phyloP scores from a whole-genome alignment of 2,329 filamentous ascomycete species.

The Ceratocystis ficicola region DNA sequence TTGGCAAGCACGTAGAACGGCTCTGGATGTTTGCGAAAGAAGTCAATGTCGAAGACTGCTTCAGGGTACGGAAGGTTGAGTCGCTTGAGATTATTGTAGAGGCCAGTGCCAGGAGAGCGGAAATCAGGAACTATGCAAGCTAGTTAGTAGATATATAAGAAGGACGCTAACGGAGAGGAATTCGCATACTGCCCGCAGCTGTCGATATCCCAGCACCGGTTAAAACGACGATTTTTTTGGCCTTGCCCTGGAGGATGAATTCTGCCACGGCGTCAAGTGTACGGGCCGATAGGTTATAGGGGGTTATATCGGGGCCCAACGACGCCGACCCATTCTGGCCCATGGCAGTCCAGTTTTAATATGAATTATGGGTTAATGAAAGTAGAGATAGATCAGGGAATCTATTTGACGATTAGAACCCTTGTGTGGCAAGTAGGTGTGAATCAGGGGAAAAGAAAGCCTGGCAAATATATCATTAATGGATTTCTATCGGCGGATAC shows the following conservation, averaged over 20 bases:
- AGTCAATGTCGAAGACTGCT: slow-evolving; percentile 86
- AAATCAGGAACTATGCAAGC: slow-evolving; percentile 73
- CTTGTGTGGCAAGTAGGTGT: no score
- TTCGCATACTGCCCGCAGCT: slow-evolving; percentile 46
- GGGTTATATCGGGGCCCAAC: slow-evolving; percentile 48
- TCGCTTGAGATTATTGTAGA: slow-evolving; percentile 83
- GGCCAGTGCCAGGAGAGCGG: slow-evolving; percentile 77
- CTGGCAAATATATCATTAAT: no score
- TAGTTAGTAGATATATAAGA: neutral
- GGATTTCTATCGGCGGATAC: no score
- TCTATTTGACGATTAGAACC: no score
- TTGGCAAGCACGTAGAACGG: slow-evolving; percentile 89
- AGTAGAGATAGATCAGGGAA: no score
- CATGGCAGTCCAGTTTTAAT: slow-evolving; percentile 43
- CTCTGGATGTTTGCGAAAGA: slow-evolving; percentile 70
- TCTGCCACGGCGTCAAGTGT: slow-evolving; percentile 65
- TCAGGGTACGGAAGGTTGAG: slow-evolving; percentile 80
- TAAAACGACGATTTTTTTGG: slow-evolving; percentile 68
- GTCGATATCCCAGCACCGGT: slow-evolving; percentile 84
- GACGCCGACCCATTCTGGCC: slow-evolving; percentile 68
- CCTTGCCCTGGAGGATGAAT: slow-evolving; percentile 59
- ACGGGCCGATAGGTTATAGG: slow-evolving; percentile 54
- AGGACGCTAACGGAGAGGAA: neutral
- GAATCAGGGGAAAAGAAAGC: no score
- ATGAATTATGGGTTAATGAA: neutral